Conservation (phyloP, 345 rosid species). For the Corchorus olitorius region DNA sequence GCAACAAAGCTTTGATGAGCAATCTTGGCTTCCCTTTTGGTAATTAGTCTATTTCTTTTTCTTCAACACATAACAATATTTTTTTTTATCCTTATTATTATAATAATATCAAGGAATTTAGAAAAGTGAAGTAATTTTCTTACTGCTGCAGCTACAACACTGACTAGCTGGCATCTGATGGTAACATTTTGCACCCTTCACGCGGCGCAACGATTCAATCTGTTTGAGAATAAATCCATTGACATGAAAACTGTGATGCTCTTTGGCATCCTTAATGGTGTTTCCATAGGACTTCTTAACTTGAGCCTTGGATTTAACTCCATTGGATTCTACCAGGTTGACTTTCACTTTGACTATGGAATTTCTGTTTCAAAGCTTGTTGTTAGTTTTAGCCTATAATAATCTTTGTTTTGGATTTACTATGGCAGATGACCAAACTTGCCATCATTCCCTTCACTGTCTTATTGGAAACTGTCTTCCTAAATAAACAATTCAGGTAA, state of each 20-base stretch:
- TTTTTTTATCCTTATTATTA: neutral
- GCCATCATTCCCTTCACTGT: conserved; percentile 99
- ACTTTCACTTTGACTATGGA: neutral
- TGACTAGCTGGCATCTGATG: conserved; percentile 97
- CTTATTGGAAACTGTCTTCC: conserved; percentile 83
- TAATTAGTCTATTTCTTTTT: conserved; percentile 26
- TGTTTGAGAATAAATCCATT: conserved; percentile 79
- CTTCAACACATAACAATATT: too few species aligned
- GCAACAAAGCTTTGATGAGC: conserved; percentile 99
- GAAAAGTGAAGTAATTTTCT: neutral
- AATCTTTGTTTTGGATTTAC: too few species aligned
- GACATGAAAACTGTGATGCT: conserved; percentile 90
- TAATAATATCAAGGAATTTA: neutral
- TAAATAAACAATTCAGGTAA: conserved; percentile 91
- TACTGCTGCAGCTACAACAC: conserved; percentile 69
- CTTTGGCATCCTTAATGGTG: conserved; percentile 92
- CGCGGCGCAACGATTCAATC: conserved; percentile 71
- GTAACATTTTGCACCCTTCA: conserved; percentile 94
- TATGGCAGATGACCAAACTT: conserved; percentile 90
- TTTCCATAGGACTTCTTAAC: conserved; percentile 93
- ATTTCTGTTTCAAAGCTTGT: neutral
- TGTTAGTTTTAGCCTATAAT: neutral
- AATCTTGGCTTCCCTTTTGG: conserved; percentile 99
- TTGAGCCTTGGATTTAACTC: conserved; percentile 98
- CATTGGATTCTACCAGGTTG: conserved; percentile 94